phyloP scores from a whole-genome alignment of 495 filamentous ascomycete genomes.

The Penicillium antarcticum region DNA sequence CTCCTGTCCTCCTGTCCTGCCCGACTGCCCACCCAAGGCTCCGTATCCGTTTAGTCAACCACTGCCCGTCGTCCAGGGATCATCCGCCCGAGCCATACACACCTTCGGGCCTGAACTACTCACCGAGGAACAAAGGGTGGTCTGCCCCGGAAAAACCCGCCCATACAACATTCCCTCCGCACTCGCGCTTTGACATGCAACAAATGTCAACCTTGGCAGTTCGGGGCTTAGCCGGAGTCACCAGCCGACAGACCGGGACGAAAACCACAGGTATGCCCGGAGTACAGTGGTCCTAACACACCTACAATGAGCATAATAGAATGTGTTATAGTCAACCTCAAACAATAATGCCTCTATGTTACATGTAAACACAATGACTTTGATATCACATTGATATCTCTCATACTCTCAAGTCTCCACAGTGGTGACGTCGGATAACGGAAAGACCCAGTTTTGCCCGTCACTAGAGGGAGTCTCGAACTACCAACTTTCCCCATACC shows the following conservation, averaged over 20 bases:
- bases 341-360: neutral
- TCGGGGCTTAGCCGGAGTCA: constrained; percentile 4
- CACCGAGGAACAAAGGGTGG: neutral
- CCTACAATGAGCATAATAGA: too few species aligned
- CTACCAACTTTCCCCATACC: constrained; percentile 6
- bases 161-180: neutral
- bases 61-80: neutral
- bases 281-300: constrained; percentile 17
- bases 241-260: constrained; percentile 8
- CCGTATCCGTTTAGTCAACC: too few species aligned
- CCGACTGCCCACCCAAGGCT: too few species aligned
- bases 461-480: neutral
- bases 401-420: neutral
- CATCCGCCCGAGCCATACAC: neutral
- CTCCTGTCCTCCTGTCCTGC: too few species aligned
- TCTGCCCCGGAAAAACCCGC: constrained; percentile 3
- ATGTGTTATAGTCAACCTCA: too few species aligned
- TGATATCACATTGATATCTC: neutral
- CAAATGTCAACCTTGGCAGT: constrained; percentile 3
- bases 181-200: neutral
- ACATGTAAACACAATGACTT: neutral
- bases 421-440: too few species aligned
- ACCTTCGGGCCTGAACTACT: neutral
- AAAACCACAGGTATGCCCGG: constrained; percentile 4
- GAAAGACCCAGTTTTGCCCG: neutral